Evolutionary conservation across 148 eudicot genomes (phyloP).

Genomic region (Chenopodium berlandieri): DNA sequence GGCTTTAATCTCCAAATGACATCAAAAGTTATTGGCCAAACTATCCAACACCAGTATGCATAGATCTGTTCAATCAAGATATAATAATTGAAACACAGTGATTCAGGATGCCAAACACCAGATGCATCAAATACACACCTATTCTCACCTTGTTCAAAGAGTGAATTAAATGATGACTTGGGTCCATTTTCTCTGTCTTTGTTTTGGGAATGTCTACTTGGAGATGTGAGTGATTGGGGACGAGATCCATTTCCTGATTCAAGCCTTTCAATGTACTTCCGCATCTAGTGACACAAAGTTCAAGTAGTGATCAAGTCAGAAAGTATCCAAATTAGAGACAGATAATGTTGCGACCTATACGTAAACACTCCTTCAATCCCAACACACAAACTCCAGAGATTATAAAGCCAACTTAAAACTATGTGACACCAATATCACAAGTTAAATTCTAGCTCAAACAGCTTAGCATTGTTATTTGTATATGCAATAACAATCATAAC

Average conservation of each 20-base stretch:
- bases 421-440: not conserved
- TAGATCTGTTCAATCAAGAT: not conserved
- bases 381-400: not conserved
- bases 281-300: conserved; percentile 40
- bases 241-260: conserved; percentile 51
- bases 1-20: not conserved
- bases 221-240: conserved; percentile 45
- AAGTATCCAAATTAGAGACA: not conserved
- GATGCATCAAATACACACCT: not conserved
- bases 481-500: not conserved
- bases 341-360: not conserved
- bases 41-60: not conserved
- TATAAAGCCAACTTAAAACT: not conserved
- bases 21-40: not conserved
- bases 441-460: not conserved
- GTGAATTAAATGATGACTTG: conserved; percentile 60
- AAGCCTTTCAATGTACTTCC: conserved; percentile 50
- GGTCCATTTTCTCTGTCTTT: conserved; percentile 62
- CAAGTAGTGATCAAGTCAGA: conserved; percentile 13
- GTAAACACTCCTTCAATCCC: not conserved
- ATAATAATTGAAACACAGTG: not conserved
- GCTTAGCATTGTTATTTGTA: not conserved
- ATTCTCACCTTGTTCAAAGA: conserved; percentile 80
- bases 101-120: not conserved
- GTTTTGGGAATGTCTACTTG: conserved; percentile 47